Conservation (phyloP, 345 rosid species). For the Eucalyptus sideroxylon region DNA sequence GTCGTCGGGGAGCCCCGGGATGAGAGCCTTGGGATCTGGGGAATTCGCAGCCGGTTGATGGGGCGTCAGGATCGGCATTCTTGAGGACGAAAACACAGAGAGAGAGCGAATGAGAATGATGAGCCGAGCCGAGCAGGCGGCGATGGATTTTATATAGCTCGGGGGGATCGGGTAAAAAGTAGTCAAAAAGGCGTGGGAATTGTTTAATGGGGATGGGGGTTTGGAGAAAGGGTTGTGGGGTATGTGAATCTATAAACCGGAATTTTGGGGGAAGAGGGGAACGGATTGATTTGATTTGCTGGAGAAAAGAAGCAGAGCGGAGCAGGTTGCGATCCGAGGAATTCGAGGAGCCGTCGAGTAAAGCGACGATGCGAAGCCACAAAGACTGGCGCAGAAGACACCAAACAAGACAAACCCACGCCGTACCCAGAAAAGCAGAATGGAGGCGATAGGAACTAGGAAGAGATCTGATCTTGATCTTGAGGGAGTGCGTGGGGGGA, state of each 20-base stretch:
- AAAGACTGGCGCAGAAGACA: not conserved
- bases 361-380: not conserved
- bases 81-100: not conserved
- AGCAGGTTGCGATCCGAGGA: not conserved
- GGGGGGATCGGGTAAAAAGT: not conserved
- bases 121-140: not conserved
- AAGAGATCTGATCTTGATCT: not conserved
- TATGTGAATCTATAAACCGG: not conserved
- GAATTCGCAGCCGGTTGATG: not conserved
- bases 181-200: not conserved
- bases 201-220: not conserved
- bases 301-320: not conserved
- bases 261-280: not conserved
- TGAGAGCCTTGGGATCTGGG: conserved; percentile 16
- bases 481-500: not conserved
- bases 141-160: not conserved
- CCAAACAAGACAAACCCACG: not conserved
- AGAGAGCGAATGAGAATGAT: not conserved
- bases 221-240: not conserved
- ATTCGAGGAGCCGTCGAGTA: not conserved
- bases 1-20: conserved; percentile 68
- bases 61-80: not conserved
- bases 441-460: not conserved
- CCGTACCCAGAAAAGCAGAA: not conserved
- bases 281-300: not conserved